phyloP scores from a whole-genome alignment of 2,329 filamentous ascomycete species.

The Tolypocladium endophyticum region DNA sequence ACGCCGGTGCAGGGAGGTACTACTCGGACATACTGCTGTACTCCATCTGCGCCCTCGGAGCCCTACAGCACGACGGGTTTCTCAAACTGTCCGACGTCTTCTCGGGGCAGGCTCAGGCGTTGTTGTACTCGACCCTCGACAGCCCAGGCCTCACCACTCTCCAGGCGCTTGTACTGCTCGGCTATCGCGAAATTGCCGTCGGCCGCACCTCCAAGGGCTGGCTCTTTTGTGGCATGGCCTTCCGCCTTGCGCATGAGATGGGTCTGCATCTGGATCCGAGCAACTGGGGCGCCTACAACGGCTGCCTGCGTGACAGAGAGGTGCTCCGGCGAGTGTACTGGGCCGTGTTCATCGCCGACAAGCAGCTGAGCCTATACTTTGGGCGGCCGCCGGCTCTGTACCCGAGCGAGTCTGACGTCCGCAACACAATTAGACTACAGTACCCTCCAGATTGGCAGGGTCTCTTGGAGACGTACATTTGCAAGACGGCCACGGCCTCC shows the following conservation, averaged over 20 bases:
- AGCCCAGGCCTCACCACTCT: slow-evolving; percentile 35
- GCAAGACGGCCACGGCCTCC: slow-evolving; percentile 29
- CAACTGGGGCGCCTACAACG: slow-evolving; percentile 33
- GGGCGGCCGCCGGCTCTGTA: slow-evolving; percentile 38
- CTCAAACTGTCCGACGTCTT: slow-evolving; percentile 30
- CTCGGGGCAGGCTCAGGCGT: slow-evolving; percentile 30
- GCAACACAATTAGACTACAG: slow-evolving; percentile 35
- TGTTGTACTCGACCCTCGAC: slow-evolving; percentile 34
- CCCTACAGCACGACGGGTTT: slow-evolving; percentile 31
- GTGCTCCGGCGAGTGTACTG: slow-evolving; percentile 38
- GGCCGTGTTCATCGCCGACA: slow-evolving; percentile 38
- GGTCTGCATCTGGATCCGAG: slow-evolving; percentile 39
- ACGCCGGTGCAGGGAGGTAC: slow-evolving; percentile 32
- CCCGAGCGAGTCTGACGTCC: slow-evolving; percentile 37
- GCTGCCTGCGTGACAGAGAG: slow-evolving; percentile 30
- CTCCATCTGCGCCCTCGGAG: slow-evolving; percentile 36
- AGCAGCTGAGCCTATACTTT: slow-evolving; percentile 40
- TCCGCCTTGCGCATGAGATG: slow-evolving; percentile 40
- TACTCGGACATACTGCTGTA: slow-evolving; percentile 39
- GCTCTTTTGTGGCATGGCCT: slow-evolving; percentile 42
- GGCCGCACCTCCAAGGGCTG: slow-evolving; percentile 38
- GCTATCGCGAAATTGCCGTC: slow-evolving; percentile 35
- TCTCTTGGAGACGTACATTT: slow-evolving; percentile 36
- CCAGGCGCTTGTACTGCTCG: slow-evolving; percentile 32
- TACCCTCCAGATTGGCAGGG: slow-evolving; percentile 38